Evolutionary conservation across 1,139 yeast species (phyloP), one percentile per base, ranked within the genome.

Genomic region (Pichia cactophila): DNA sequence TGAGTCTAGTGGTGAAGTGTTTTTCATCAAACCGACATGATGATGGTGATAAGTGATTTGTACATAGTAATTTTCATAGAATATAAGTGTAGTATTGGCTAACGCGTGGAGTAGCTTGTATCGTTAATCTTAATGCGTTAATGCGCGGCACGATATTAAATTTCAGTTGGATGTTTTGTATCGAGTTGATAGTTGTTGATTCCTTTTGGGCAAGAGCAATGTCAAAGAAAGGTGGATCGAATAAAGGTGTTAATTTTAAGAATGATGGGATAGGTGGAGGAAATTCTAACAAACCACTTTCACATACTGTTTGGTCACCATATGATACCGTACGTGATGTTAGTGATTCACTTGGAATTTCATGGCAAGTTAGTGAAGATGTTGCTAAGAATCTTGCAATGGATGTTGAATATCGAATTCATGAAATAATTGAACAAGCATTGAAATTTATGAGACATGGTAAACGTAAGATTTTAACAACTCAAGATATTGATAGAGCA

Each of bases 331-430:
- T 94, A 23, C 85, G 85, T 61, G 98, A 94, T 71, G 96, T 88
- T 17, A 97, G 97, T 0, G 98, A 92, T 61, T 79, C 89, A 3
- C 72, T 92, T 23, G 98, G 98, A 2, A 75, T 92, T 41, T 66
- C 73, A 9, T 83, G 77, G 53, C 66, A 63, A 51, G 70, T 92
- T 43, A 87, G 89, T 26, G 97, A 92, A 53, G 98, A 94, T 54
- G 95, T 94, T 1, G 86, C 96, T 47, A 87, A 88, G 61, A 88
- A 94, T 55, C 72, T 94, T 53, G 98, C 99, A 6, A 92, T 94
- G 98, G 99, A 94, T 66, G 95, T 92, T 33, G 99, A 94, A 69
- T 94, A 94, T 65, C 78, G 98, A 56, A 88, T 94, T 55, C 94
- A 92, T 65, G 98, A 94, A 68, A 86, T 94, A 43, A 73, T 92